phyloP scores from a whole-genome alignment of 768 basidiomycete species.

The Suillus hirtellus region DNA sequence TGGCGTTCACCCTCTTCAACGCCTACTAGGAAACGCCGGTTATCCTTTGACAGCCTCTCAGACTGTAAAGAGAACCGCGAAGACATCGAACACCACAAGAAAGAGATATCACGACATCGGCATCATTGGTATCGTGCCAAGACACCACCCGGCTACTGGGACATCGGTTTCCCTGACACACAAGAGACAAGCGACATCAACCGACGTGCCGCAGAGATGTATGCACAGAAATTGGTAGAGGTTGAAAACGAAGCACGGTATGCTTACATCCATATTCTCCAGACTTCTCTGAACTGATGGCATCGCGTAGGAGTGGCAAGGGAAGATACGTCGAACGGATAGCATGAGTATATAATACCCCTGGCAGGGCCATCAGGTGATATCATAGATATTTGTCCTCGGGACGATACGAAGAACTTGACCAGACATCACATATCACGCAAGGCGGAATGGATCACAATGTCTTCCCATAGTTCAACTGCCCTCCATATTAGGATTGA shows the following conservation, averaged over 20 bases:
- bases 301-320: conserved; percentile 18
- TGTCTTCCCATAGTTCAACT: background rate
- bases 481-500: background rate
- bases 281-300: background rate
- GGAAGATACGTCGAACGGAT: conserved; percentile 31
- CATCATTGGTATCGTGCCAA: conserved; percentile 66
- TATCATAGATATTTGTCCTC: background rate
- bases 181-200: conserved; percentile 83
- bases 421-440: background rate
- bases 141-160: conserved; percentile 89
- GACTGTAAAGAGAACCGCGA: conserved; percentile 34
- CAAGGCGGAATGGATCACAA: background rate
- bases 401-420: background rate
- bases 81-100: conserved; percentile 54
- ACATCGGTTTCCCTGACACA: conserved; percentile 86
- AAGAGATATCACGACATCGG: conserved; percentile 71
- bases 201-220: conserved; percentile 68
- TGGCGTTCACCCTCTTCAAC: conserved; percentile 66
- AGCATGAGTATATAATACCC: conserved; percentile 14
- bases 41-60: conserved; percentile 16
- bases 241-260: conserved; percentile 62
- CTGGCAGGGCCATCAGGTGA: background rate
- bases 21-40: conserved; percentile 19
- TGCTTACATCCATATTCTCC: conserved; percentile 24
- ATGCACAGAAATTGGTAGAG: conserved; percentile 57